Conservation (phyloP, 805 yeast genomes). For the Deakozyma indianensis region DNA sequence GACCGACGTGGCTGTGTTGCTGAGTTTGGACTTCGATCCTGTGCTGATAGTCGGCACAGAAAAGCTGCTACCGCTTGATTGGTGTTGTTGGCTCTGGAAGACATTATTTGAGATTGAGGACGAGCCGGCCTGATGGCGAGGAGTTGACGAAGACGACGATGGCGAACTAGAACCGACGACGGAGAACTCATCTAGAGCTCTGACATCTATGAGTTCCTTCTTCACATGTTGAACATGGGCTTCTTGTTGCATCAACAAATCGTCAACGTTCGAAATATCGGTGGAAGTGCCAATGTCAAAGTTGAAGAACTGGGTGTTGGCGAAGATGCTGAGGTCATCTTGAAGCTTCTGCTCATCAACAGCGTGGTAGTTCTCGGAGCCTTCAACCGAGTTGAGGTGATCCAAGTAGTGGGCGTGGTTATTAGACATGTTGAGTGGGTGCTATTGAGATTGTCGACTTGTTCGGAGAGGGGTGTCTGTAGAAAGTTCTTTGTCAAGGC, state of each 20-base stretch:
- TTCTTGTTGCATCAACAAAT: constrained; percentile 26
- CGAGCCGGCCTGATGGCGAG: neutral
- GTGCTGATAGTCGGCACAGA: neutral
- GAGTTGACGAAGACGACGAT: neutral
- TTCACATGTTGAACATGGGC: constrained; percentile 21
- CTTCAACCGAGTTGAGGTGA: constrained; percentile 8
- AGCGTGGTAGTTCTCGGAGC: constrained; percentile 4
- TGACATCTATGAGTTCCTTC: constrained; percentile 8
- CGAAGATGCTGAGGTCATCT: constrained; percentile 27
- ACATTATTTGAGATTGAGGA: neutral
- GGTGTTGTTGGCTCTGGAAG: neutral
- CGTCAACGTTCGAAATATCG: constrained; percentile 27
- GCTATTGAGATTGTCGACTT: neutral
- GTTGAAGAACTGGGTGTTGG: constrained; percentile 30
- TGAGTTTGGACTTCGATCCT: neutral
- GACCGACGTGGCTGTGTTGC: neutral
- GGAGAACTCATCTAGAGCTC: neutral
- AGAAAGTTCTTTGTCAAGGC: no score
- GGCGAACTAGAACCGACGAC: neutral
- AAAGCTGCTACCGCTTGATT: neutral
- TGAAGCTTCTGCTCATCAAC: constrained; percentile 11
- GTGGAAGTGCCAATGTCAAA: constrained; percentile 29
- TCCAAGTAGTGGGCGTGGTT: constrained; percentile 2
- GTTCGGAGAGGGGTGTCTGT: no score
- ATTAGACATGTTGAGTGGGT: neutral